Conservation (phyloP, 2,329 filamentous ascomycete species). For the Cladosporium sp. region DNA sequence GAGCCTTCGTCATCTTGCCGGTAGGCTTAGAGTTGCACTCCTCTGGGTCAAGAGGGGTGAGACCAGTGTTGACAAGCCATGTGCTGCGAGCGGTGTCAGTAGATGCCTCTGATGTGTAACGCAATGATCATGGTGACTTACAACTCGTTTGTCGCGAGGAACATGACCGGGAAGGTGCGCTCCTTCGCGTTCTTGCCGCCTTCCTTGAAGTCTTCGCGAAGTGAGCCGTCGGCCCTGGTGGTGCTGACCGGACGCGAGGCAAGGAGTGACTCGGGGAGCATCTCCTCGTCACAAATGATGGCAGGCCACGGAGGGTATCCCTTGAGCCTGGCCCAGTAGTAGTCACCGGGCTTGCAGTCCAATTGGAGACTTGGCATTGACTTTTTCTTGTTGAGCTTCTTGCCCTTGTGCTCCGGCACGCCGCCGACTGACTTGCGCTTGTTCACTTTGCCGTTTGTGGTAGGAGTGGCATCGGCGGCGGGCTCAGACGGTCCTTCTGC, state of each 20-base stretch:
- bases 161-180: constrained; percentile 92
- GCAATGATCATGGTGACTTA: constrained; percentile 55
- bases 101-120: background rate
- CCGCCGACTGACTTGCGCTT: constrained; percentile 63
- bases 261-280: constrained; percentile 79
- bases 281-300: constrained; percentile 89
- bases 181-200: constrained; percentile 83
- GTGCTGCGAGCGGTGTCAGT: constrained; percentile 58
- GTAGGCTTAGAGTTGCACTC: constrained; percentile 66
- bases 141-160: constrained; percentile 94
- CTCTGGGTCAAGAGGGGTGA: constrained; percentile 74
- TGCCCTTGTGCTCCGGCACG: constrained; percentile 66
- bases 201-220: constrained; percentile 82
- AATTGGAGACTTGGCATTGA: constrained; percentile 67
- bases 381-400: constrained; percentile 84
- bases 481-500: constrained; percentile 23
- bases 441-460: constrained; percentile 34
- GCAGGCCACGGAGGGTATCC: constrained; percentile 94
- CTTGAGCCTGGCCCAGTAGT: constrained; percentile 91
- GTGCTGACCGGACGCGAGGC: constrained; percentile 82
- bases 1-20: constrained; percentile 76
- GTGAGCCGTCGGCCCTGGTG: constrained; percentile 77
- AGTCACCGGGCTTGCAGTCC: constrained; percentile 85
- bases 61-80: constrained; percentile 84
- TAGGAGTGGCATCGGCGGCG: constrained; percentile 28